Evolutionary conservation across 768 basidiomycete species (phyloP).

Genomic region (Coprinopsis sp.): DNA sequence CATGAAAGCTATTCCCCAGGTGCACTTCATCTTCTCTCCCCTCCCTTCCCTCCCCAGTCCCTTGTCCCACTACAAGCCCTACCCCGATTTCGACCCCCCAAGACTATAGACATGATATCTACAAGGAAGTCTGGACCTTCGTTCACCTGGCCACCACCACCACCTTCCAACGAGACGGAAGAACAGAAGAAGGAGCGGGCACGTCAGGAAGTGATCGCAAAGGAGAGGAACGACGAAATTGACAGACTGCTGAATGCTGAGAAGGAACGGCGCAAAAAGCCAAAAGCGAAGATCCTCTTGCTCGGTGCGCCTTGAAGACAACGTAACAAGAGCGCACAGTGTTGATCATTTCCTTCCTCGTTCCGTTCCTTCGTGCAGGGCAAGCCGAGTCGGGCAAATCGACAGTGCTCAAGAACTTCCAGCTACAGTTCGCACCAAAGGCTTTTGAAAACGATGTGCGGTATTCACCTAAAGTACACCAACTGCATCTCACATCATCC

Average conservation of each 20-base stretch:
- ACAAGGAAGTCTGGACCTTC: background rate
- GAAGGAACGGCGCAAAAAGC: constrained; percentile 33
- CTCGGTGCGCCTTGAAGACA: constrained; percentile 39
- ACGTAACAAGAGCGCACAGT: background rate
- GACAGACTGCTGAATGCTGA: constrained; percentile 48
- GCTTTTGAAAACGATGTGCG: constrained; percentile 53
- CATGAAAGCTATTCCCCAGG: too few species aligned
- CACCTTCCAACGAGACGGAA: constrained; percentile 35
- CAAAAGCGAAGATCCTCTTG: constrained; percentile 47
- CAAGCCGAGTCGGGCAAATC: constrained; percentile 70
- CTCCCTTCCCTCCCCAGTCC: too few species aligned
- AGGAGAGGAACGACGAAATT: constrained; percentile 49
- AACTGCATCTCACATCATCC: background rate
- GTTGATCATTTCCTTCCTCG: background rate
- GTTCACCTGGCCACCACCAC: constrained; percentile 13
- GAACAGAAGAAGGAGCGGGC: constrained; percentile 36
- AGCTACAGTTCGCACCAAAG: constrained; percentile 55
- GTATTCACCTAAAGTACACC: background rate
- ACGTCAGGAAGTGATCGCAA: constrained; percentile 44
- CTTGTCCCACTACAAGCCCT: too few species aligned
- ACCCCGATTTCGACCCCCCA: background rate
- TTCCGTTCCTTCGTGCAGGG: constrained; percentile 28
- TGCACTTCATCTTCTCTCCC: too few species aligned
- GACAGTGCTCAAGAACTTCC: constrained; percentile 63
- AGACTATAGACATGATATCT: too few species aligned